Base-by-base conservation (phyloP, 176 grass and related monocot species). In the Pontederia crassipes region DNA sequence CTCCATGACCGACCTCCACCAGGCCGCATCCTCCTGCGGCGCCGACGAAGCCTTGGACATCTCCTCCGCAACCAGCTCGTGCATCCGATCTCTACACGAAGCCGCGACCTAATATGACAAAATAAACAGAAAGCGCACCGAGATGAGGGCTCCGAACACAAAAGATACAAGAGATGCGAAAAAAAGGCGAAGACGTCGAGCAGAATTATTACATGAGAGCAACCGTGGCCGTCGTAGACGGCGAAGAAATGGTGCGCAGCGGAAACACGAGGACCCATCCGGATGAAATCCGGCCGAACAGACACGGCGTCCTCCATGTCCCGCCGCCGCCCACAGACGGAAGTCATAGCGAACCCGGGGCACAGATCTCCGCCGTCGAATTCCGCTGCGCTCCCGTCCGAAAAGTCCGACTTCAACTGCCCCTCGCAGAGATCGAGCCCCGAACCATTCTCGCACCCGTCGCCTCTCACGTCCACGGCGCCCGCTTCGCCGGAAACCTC, bases 221-320 rank as follows among this genome's bases (percentile, higher is more conserved):
- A 95, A 55, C 90, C 90, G 17, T 95, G 90, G 80, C 90, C 90
- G 59, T 95, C 90, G 76, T 87, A 95, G 2, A 95, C 75, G 32
- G 67, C 90, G 67, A 90, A 95, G 86, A 90, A 95, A 71, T 95
- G 79, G 77, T 83, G 54, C 15, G 17, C 24, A 14, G 14, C 51
- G 51, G 8, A 4, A 16, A 16, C 12, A 9, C 51, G 14, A 54
- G 12, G 29, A 8, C 14, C 7, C 59, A 8, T 67, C 72, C 49
- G 54, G 49, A 78, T 48, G 73, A 95, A 86, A 26, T 45, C 80
- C 3, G 60, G 67, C 1, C 51, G 77, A 10, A 86, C 66, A 56
- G 66, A 82, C 48, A 86, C 78, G 45, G 83, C 75, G 57, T 86
- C 83, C 79, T 86, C 83, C 83, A 86, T 86, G 60, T 82, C 83